Percentiles rank a stretch among this genome's conserved stretches.
Evolutionary conservation across 225 moss, liverwort and hornwort species (phyloP).

Genomic region (Ulota crispa): DNA sequence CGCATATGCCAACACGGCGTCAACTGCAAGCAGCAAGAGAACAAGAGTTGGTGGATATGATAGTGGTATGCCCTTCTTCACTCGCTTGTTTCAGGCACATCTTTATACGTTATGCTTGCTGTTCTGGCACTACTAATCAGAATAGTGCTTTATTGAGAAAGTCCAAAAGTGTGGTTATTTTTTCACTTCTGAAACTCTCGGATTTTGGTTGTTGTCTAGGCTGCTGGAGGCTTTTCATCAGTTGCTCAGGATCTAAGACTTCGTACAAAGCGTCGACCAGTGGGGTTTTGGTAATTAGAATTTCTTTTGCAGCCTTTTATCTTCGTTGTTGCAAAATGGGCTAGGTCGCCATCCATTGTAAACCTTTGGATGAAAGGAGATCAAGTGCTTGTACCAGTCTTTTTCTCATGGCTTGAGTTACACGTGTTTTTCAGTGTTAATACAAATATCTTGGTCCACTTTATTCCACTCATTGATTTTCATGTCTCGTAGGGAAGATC

Average conservation of each 20-base stretch:
- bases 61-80: conserved; percentile 33
- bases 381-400: not conserved
- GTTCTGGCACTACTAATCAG: not conserved
- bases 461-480: conserved; percentile 24
- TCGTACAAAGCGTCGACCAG: conserved; percentile 79
- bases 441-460: conserved; percentile 5
- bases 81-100: conserved; percentile 11
- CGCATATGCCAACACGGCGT: conserved; percentile 90
- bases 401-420: not conserved
- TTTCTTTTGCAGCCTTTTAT: conserved; percentile 1
- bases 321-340: not conserved
- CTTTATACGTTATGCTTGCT: conserved; percentile 12
- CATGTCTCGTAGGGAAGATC: conserved; percentile 72
- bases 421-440: not conserved
- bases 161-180: not conserved
- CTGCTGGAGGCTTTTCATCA: conserved; percentile 88
- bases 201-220: conserved; percentile 40
- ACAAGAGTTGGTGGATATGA: conserved; percentile 72
- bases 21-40: conserved; percentile 76
- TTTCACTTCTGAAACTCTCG: conserved; percentile 1
- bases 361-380: not conserved
- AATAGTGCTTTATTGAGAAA: not conserved
- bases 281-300: conserved; percentile 80
- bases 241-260: conserved; percentile 87
- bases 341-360: not conserved